Conservation (phyloP, 2,329 filamentous ascomycete genomes). For the Neofusicoccum parvum region DNA sequence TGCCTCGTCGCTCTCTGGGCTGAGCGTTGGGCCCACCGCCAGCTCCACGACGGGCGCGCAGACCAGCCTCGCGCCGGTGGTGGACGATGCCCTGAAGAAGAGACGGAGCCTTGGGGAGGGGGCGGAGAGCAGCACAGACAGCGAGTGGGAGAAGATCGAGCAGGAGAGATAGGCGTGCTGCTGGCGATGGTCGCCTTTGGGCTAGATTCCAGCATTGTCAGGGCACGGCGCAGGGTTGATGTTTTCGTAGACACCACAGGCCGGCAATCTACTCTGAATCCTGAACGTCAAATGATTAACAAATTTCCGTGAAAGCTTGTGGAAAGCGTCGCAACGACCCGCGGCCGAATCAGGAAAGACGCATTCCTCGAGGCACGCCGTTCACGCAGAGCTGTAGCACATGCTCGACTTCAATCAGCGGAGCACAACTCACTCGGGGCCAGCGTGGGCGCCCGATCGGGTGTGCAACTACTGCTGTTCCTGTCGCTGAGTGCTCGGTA, state of each 20-base stretch:
- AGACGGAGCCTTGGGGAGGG: slow-evolving; percentile 50
- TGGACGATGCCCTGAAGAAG: slow-evolving; percentile 47
- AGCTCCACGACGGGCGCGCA: slow-evolving; percentile 31
- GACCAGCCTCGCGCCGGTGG: slow-evolving; percentile 33
- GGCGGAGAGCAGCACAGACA: slow-evolving; percentile 76
- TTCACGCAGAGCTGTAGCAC: too few relatives aligned
- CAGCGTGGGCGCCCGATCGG: too few relatives aligned
- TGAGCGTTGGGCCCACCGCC: slow-evolving; percentile 24
- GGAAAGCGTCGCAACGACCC: too few relatives aligned
- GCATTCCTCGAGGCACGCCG: too few relatives aligned
- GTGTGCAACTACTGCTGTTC: too few relatives aligned
- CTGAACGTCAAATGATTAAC: too few relatives aligned
- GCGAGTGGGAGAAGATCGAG: slow-evolving; percentile 96
- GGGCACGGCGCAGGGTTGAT: not conserved
- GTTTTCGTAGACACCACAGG: not conserved
- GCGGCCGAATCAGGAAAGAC: too few relatives aligned
- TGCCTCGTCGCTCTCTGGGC: slow-evolving; percentile 24
- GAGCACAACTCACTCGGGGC: too few relatives aligned
- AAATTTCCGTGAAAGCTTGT: too few relatives aligned
- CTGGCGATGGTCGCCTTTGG: not conserved
- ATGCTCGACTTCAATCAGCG: too few relatives aligned
- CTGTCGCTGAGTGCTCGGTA: too few relatives aligned
- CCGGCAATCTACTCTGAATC: not conserved
- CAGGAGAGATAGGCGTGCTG: slow-evolving; percentile 37
- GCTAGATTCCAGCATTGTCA: not conserved